Conservation (phyloP, 2,329 filamentous ascomycete species). For the Verticillium klebahnii region DNA sequence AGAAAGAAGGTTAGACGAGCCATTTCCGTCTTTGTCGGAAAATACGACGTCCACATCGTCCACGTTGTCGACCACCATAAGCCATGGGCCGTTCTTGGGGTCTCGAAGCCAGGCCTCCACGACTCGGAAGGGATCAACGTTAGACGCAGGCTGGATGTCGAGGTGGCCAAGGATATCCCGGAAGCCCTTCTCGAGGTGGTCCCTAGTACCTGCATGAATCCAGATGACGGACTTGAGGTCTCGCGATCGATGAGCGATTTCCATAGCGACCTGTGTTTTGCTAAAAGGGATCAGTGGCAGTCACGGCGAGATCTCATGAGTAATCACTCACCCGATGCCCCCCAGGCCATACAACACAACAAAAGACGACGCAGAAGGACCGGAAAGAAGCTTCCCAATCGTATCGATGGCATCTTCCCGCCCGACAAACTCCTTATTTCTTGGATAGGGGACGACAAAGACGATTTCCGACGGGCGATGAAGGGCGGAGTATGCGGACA, state of each 20-base stretch:
- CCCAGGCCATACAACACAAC: not conserved
- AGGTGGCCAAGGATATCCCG: not conserved
- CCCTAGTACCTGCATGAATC: not conserved
- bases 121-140: not conserved
- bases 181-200: not conserved
- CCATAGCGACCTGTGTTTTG: not conserved
- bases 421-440: not conserved
- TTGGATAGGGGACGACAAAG: not conserved
- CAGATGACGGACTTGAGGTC: not conserved
- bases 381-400: not conserved
- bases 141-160: not conserved
- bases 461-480: conserved; percentile 1
- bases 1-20: not conserved
- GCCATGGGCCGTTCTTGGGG: not conserved
- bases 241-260: not conserved
- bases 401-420: not conserved
- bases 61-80: not conserved
- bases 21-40: not conserved
- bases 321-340: not conserved
- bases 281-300: not conserved
- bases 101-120: not conserved
- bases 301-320: not conserved
- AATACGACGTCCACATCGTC: conserved; percentile 1
- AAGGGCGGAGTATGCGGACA: conserved; percentile 1
- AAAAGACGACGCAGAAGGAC: not conserved